Evolutionary conservation across 1,284 basidiomycete species (phyloP).

Genomic region (Stygiomarasmius scandens): DNA sequence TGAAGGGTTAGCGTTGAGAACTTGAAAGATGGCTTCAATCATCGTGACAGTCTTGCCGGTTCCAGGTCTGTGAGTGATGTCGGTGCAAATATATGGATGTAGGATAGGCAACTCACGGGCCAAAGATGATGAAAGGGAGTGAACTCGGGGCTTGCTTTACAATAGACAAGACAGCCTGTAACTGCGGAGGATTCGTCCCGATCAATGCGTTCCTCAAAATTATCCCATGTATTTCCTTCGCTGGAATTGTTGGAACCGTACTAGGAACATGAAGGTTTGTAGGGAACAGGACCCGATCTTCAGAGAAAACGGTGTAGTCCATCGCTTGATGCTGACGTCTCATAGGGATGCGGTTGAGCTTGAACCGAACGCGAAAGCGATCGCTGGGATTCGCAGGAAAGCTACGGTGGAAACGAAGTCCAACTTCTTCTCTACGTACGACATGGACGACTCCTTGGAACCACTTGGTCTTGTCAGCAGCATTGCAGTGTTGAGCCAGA

Average conservation of each 20-base stretch:
- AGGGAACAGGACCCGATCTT: slow-evolving; percentile 20
- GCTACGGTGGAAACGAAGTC: slow-evolving; percentile 49
- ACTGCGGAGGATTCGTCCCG: slow-evolving; percentile 50
- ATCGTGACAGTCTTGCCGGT: slow-evolving; percentile 55
- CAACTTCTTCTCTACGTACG: slow-evolving; percentile 52
- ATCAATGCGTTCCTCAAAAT: slow-evolving; percentile 47
- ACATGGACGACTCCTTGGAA: slow-evolving; percentile 61
- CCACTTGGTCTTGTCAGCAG: slow-evolving; percentile 43
- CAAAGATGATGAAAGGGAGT: slow-evolving; percentile 63
- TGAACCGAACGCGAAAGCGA: slow-evolving; percentile 54
- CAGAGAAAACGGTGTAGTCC: slow-evolving; percentile 29
- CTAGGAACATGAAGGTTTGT: slow-evolving; percentile 2
- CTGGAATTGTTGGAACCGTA: slow-evolving; percentile 16
- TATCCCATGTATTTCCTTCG: slow-evolving; percentile 2
- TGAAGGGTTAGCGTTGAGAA: slow-evolving; percentile 35
- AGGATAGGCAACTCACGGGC: slow-evolving; percentile 52
- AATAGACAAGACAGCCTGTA: slow-evolving; percentile 57
- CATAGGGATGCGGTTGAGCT: slow-evolving; percentile 53
- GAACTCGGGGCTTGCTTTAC: slow-evolving; percentile 45
- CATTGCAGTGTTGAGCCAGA: slow-evolving; percentile 47
- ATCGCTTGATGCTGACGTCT: slow-evolving; percentile 60
- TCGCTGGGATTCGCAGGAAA: slow-evolving; percentile 40
- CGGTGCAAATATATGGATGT: not conserved
- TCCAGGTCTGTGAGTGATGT: slow-evolving; percentile 10
- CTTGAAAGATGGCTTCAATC: slow-evolving; percentile 52